Base-by-base conservation (phyloP, 441 rosid genomes). In the Populus hybrid region DNA sequence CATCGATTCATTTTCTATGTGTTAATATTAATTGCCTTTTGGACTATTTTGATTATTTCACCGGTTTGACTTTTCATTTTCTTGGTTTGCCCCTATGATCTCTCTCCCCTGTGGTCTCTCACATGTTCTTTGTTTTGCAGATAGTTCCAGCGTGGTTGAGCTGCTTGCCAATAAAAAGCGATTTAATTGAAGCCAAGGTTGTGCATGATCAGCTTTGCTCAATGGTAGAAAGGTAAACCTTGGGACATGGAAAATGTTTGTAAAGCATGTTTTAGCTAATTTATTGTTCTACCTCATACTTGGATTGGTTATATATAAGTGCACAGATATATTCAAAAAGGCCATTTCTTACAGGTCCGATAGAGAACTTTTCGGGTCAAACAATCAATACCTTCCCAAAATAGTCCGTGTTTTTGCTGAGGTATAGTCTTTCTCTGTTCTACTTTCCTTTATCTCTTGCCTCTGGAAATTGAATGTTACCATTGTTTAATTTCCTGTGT, bases 101-200 rank as follows among this genome's bases (percentile, higher is more conserved):
- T 28, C 8, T 40, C 57, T 11, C 32, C 5, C 23, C 53, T 18
- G 11, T 30, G n/a, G 21, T 57, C 28, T 66, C 53, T 70, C 18
- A 69, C 46, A n/a, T 21, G 38, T 7, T n/a, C 23, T 28, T 5
- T 78, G 23, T 70, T 71, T 74, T 61, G 74, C 85, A 97, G 99
- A 92, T 97, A 77, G 83, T 97, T 73, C 99, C 98, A 46, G 98
- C 99, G 18, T 97, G 98, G 99, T 87, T 97, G 84, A 93, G 90
- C 85, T 92, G 97, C 86, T 88, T 96, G 86, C 99, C 99, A 6
- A 84, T 96, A 69, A 87, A 88, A 77, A 97, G 95, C 76, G 99
- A 97, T 83, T 84, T 93, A 77, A 93, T 93, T 79, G 99, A 97
- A 87, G 99, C 99, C 81, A 97, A 97, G 87, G 90, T 88, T 78